Conservation (phyloP, 345 rosid species). For the Erysimum cheiranthoides region DNA sequence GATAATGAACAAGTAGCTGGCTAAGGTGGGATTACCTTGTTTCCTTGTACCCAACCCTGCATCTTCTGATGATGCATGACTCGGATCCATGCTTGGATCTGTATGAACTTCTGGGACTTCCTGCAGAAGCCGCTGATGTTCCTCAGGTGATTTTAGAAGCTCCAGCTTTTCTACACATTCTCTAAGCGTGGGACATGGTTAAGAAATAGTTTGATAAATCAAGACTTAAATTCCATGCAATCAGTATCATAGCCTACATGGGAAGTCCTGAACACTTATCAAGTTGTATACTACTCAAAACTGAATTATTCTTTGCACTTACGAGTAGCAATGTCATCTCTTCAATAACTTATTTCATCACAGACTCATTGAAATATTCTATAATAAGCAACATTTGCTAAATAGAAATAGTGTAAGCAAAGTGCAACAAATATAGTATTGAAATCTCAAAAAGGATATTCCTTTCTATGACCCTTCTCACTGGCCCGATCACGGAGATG, state of each 20-base stretch:
- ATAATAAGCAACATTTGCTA: slow-evolving; percentile 16
- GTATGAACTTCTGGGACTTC: slow-evolving; percentile 72
- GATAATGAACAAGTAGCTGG: slow-evolving; percentile 33
- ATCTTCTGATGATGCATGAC: slow-evolving; percentile 56
- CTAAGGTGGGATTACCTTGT: slow-evolving; percentile 55
- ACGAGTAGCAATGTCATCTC: slow-evolving; percentile 25
- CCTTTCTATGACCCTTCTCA: slow-evolving; percentile 74
- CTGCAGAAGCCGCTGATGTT: slow-evolving; percentile 66
- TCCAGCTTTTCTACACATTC: slow-evolving; percentile 82
- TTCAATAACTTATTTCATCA: slow-evolving; percentile 7
- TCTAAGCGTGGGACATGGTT: slow-evolving; percentile 76
- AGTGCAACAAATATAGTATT: slow-evolving; percentile 30
- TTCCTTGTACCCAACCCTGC: slow-evolving; percentile 53
- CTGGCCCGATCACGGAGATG: slow-evolving; percentile 91
- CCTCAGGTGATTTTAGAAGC: slow-evolving; percentile 74
- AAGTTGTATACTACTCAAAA: slow-evolving; percentile 24
- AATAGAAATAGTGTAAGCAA: slow-evolving; percentile 3
- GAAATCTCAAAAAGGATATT: slow-evolving; percentile 74
- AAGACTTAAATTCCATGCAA: slow-evolving; percentile 24
- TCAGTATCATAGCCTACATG: slow-evolving; percentile 26
- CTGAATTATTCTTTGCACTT: slow-evolving; percentile 1
- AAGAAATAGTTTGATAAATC: slow-evolving; percentile 51
- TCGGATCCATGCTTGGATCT: slow-evolving; percentile 66
- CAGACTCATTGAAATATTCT: background rate
- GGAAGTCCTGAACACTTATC: slow-evolving; percentile 21